phyloP scores from a whole-genome alignment of 768 basidiomycete species.

The Collybiopsis confluens region DNA sequence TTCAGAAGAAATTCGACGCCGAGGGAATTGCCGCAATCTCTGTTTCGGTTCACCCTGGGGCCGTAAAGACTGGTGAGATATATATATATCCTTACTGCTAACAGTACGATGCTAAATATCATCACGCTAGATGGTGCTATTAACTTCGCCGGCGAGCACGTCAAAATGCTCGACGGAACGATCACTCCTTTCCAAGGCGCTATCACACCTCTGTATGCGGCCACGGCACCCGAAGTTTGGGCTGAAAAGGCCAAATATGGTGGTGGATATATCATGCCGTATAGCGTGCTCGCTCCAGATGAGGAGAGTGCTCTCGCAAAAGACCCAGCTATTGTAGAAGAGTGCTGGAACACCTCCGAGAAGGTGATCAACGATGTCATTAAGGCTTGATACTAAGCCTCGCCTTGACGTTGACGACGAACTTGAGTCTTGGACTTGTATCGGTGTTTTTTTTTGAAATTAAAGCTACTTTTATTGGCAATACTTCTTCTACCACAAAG shows the following conservation, averaged over 20 bases:
- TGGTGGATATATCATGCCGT: slow-evolving; percentile 34
- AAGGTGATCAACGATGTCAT: too few relatives aligned
- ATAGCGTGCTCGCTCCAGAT: slow-evolving; percentile 19
- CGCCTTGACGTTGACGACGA: too few relatives aligned
- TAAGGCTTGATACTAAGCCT: too few relatives aligned
- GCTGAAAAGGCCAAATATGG: slow-evolving; percentile 25
- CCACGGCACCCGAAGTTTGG: slow-evolving; percentile 29
- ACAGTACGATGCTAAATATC: slow-evolving; percentile 6
- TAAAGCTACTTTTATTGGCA: too few relatives aligned
- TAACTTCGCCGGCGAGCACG: neutral
- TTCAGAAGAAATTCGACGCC: slow-evolving; percentile 43
- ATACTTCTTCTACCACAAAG: too few relatives aligned
- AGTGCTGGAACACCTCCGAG: slow-evolving; percentile 36
- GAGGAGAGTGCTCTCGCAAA: slow-evolving; percentile 22
- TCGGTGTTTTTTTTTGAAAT: too few relatives aligned
- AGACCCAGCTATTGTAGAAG: slow-evolving; percentile 28
- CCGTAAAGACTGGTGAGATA: slow-evolving; percentile 29
- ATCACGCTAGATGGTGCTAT: neutral
- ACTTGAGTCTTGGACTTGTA: too few relatives aligned
- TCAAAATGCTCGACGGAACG: slow-evolving; percentile 9
- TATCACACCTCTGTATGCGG: slow-evolving; percentile 34
- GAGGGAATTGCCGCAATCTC: slow-evolving; percentile 30
- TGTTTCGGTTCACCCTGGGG: slow-evolving; percentile 39
- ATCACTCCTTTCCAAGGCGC: slow-evolving; percentile 26
- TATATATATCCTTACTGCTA: slow-evolving; percentile 9